Evolutionary conservation across 2,329 filamentous ascomycete genomes (phyloP).

Genomic region (Arachnopeziza araneosa): DNA sequence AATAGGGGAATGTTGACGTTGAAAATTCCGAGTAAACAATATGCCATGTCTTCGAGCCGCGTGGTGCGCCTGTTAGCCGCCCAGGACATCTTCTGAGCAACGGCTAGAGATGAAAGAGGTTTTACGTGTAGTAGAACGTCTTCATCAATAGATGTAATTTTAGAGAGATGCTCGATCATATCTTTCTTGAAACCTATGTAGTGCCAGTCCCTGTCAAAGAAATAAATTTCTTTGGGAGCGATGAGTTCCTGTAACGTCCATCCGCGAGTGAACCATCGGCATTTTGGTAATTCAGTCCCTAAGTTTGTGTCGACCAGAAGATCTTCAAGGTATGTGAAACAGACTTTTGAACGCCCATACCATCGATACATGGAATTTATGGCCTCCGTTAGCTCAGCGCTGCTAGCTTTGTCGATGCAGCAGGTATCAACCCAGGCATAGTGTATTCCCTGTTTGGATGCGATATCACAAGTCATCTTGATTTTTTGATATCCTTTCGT

Average conservation of each 20-base stretch:
- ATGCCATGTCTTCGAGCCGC: conserved; percentile 36
- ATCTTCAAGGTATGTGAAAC: conserved; percentile 11
- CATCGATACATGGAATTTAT: conserved; percentile 12
- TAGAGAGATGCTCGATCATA: not conserved
- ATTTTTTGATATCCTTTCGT: conserved; percentile 23
- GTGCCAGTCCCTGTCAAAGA: conserved; percentile 7
- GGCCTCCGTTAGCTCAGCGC: not conserved
- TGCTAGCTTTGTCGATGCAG: conserved; percentile 9
- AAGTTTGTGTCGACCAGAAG: not conserved
- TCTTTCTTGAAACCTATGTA: not conserved
- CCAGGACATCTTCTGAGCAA: conserved; percentile 39
- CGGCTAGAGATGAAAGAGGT: not conserved
- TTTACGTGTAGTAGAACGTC: not conserved
- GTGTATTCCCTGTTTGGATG: not conserved
- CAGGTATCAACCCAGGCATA: conserved; percentile 18
- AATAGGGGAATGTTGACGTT: conserved; percentile 38
- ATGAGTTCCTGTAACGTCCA: conserved; percentile 4
- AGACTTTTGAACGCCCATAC: conserved; percentile 7
- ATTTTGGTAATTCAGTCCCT: conserved; percentile 1
- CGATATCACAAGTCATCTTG: conserved; percentile 1
- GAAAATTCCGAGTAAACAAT: conserved; percentile 40
- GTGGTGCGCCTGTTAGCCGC: conserved; percentile 33
- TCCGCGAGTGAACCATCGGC: conserved; percentile 2
- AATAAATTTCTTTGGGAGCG: conserved; percentile 12
- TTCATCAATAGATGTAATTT: not conserved